Evolutionary conservation across 1,139 yeast species (phyloP).

Genomic region (Suhomyces yuchorum): DNA sequence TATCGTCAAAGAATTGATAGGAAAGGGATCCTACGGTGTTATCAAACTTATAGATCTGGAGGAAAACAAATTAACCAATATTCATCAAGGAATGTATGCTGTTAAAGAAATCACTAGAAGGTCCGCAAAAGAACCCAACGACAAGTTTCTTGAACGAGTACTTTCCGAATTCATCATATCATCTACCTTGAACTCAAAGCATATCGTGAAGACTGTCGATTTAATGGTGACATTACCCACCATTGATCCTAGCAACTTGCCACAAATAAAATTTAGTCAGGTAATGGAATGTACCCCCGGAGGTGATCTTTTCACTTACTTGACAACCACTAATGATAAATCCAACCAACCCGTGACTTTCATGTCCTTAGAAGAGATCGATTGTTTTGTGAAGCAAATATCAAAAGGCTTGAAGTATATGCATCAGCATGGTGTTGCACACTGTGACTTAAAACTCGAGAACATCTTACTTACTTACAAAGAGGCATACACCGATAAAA

Average conservation of each 20-base stretch:
- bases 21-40: constrained; percentile 84
- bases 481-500: constrained; percentile 2
- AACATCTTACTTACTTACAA: constrained; percentile 47
- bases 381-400: constrained; percentile 70
- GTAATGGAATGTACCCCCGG: constrained; percentile 80
- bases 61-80: constrained; percentile 39
- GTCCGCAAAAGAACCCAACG: constrained; percentile 44
- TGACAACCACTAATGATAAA: constrained; percentile 25
- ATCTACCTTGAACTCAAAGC: constrained; percentile 66
- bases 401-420: constrained; percentile 64
- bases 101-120: constrained; percentile 61
- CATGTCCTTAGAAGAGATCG: constrained; percentile 56
- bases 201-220: constrained; percentile 69
- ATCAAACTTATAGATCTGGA: constrained; percentile 69
- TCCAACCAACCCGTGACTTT: constrained; percentile 15
- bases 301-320: constrained; percentile 60
- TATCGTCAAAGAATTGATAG: constrained; percentile 75
- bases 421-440: constrained; percentile 76
- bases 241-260: background rate
- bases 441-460: constrained; percentile 72
- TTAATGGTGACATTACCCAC: constrained; percentile 48
- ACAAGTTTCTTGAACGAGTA: constrained; percentile 65
- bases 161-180: constrained; percentile 80
- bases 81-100: constrained; percentile 51
- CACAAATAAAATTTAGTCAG: constrained; percentile 60